Conservation (phyloP, 2,329 filamentous ascomycete genomes). For the Aspergillus novoparasiticus region DNA sequence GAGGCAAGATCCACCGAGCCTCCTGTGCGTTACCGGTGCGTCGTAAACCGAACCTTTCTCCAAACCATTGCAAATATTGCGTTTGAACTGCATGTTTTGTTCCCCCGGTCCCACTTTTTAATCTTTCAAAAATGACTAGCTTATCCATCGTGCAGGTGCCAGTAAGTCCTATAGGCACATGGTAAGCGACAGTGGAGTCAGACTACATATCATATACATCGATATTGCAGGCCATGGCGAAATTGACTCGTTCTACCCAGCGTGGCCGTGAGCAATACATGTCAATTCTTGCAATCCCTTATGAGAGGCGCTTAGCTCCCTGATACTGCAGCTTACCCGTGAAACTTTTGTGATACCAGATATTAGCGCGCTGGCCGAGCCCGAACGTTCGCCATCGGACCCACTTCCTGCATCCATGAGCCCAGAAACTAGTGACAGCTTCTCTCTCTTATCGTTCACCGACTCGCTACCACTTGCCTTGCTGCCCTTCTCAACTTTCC, state of each 20-base stretch:
- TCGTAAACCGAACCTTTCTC: background rate
- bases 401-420: background rate
- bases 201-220: constrained; percentile 21
- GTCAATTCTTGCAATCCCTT: constrained; percentile 15
- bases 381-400: background rate
- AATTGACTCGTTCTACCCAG: constrained; percentile 18
- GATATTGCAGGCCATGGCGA: constrained; percentile 13
- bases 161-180: constrained; percentile 19
- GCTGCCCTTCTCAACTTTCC: background rate
- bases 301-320: constrained; percentile 9
- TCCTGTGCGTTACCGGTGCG: constrained; percentile 12
- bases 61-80: background rate
- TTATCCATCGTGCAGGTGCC: constrained; percentile 20
- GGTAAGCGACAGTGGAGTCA: constrained; percentile 7
- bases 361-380: constrained; percentile 10
- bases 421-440: background rate
- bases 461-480: background rate
- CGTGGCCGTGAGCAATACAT: constrained; percentile 13
- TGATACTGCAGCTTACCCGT: constrained; percentile 5
- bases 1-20: constrained; percentile 3
- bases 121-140: constrained; percentile 19
- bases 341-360: constrained; percentile 11
- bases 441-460: background rate
- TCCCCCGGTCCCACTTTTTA: constrained; percentile 14
- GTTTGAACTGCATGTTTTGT: background rate